Conservation (phyloP, 2,329 filamentous ascomycete species). For the Chrysoporthe puriensis region DNA sequence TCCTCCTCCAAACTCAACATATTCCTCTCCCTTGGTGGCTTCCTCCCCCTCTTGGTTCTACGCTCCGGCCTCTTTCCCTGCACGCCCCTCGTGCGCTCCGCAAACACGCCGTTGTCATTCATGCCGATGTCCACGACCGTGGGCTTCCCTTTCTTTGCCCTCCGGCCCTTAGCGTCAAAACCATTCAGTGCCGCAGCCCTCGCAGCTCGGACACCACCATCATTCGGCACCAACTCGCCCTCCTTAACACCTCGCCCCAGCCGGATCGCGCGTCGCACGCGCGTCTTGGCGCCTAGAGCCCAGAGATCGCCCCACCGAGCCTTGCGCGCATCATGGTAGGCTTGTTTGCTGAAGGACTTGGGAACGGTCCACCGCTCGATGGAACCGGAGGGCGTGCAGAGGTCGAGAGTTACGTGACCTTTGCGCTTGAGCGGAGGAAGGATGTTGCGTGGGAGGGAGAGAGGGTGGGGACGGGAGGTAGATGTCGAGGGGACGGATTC, state of each 20-base stretch:
- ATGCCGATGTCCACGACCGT: constrained; percentile 47
- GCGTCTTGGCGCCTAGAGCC: constrained; percentile 91
- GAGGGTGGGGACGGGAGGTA: constrained; percentile 51
- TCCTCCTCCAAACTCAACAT: constrained; percentile 46
- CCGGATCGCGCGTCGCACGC: constrained; percentile 63
- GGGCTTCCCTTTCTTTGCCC: constrained; percentile 18
- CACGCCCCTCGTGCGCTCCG: constrained; percentile 41
- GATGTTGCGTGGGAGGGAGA: constrained; percentile 77
- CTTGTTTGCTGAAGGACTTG: constrained; percentile 75
- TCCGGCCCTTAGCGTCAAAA: constrained; percentile 6
- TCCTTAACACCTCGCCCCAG: constrained; percentile 53
- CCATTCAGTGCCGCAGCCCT: constrained; percentile 31
- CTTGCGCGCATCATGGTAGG: constrained; percentile 92
- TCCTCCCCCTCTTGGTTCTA: constrained; percentile 48
- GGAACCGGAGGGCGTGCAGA: constrained; percentile 84
- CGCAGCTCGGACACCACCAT: constrained; percentile 50
- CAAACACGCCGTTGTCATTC: constrained; percentile 43
- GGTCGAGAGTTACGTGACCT: constrained; percentile 85
- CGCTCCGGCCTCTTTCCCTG: constrained; percentile 39
- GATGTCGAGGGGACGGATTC: constrained; percentile 49
- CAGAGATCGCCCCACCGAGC: constrained; percentile 90
- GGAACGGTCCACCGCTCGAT: constrained; percentile 95
- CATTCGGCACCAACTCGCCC: constrained; percentile 38
- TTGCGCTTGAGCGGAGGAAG: constrained; percentile 83
- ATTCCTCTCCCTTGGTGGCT: constrained; percentile 40